Percentiles rank a stretch among this genome's conserved stretches.
Conservation (phyloP, 2,329 filamentous ascomycete species). For the Cryoendolithus antarcticus region DNA sequence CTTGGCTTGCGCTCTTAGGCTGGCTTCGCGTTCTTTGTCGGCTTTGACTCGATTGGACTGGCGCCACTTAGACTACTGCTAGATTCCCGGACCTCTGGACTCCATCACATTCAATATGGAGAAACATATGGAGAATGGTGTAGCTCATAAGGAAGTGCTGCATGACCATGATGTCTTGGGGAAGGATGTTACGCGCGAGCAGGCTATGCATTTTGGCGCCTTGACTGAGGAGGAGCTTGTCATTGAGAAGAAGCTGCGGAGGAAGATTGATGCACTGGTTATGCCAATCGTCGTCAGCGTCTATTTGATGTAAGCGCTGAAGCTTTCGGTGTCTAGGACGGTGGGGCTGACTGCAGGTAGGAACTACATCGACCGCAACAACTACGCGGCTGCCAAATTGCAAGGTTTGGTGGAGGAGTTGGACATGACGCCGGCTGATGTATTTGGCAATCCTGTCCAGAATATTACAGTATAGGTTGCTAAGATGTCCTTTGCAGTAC, state of each 20-base stretch:
- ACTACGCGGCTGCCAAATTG: slow-evolving; percentile 11
- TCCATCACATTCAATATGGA: too few relatives aligned
- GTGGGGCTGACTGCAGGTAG: neutral
- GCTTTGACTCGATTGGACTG: too few relatives aligned
- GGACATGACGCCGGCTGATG: too few relatives aligned
- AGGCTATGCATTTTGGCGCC: slow-evolving; percentile 13
- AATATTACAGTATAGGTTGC: slow-evolving; percentile 1
- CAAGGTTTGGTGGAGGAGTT: neutral
- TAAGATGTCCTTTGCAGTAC: slow-evolving; percentile 23
- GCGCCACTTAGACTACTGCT: too few relatives aligned
- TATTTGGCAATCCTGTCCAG: neutral
- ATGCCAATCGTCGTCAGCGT: slow-evolving; percentile 1
- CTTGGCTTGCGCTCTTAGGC: too few relatives aligned
- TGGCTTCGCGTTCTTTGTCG: too few relatives aligned
- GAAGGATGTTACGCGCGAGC: slow-evolving; percentile 4
- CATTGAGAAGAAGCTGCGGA: slow-evolving; percentile 3
- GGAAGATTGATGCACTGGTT: slow-evolving; percentile 1
- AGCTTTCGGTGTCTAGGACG: too few relatives aligned
- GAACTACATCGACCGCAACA: slow-evolving; percentile 11
- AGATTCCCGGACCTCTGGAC: too few relatives aligned
- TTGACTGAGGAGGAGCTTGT: slow-evolving; percentile 21
- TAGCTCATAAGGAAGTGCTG: slow-evolving; percentile 7
- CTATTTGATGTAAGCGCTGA: neutral
- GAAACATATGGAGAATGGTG: slow-evolving; percentile 1
- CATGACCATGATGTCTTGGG: slow-evolving; percentile 10